phyloP scores from a whole-genome alignment of 768 basidiomycete species.

The Boletus vinaceobasis region DNA sequence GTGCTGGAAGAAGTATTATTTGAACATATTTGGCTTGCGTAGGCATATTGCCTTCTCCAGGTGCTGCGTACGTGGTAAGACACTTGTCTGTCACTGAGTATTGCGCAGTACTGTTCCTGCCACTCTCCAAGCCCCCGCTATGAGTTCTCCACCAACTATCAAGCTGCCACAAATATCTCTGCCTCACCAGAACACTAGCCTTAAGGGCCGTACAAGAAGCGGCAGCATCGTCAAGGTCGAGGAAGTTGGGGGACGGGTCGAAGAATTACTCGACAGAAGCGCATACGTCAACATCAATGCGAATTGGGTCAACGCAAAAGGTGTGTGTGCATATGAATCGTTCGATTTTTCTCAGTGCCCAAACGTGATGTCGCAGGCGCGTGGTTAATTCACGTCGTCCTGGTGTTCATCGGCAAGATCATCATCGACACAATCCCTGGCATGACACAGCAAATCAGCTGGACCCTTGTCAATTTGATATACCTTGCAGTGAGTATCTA shows the following conservation, averaged over 20 bases:
- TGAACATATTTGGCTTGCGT: conserved; percentile 11
- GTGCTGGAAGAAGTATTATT: conserved; percentile 9
- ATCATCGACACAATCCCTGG: conserved; percentile 92
- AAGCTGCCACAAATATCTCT: conserved; percentile 49
- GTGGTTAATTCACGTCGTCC: conserved; percentile 95
- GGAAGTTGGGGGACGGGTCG: conserved; percentile 68
- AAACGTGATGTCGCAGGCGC: conserved; percentile 59
- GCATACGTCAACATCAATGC: conserved; percentile 84
- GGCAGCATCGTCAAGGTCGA: conserved; percentile 84
- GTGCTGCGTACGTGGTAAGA: background rate
- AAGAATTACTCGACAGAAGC: conserved; percentile 76
- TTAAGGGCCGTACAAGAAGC: conserved; percentile 55
- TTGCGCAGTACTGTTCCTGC: background rate
- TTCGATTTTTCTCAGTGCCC: background rate
- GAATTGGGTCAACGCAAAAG: conserved; percentile 93
- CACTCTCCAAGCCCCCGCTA: conserved; percentile 16
- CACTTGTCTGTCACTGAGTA: background rate
- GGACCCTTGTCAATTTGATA: conserved; percentile 88
- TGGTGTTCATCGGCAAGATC: conserved; percentile 88
- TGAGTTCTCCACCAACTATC: conserved; percentile 54
- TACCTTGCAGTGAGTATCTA: conserved; percentile 74
- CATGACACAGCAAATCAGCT: conserved; percentile 90
- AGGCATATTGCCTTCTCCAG: background rate
- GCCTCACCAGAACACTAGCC: conserved; percentile 27
- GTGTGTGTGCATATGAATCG: conserved; percentile 35